phyloP scores from a whole-genome alignment of 768 basidiomycete genomes.

The Rhodotorula paludigena region DNA sequence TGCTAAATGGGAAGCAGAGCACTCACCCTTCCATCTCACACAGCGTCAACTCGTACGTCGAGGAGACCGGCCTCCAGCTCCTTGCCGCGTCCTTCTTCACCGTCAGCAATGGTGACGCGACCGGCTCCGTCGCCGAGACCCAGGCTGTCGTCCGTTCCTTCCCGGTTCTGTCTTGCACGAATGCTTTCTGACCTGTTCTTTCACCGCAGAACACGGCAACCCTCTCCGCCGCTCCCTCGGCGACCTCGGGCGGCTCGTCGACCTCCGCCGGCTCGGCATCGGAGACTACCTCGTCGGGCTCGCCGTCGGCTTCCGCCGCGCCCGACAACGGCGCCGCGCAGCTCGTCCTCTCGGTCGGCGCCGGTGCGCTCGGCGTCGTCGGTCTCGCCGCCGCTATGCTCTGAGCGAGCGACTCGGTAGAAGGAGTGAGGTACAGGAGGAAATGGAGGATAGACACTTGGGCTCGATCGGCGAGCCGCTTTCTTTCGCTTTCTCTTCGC shows the following conservation, averaged over 20 bases:
- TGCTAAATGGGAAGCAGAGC: not conserved
- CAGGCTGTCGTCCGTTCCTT: conserved; percentile 18
- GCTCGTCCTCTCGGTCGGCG: conserved; percentile 7
- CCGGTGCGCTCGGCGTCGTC: conserved; percentile 13
- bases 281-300: not conserved
- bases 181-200: not conserved
- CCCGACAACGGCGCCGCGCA: not conserved
- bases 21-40: not conserved
- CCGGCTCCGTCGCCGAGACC: conserved; percentile 32
- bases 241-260: not conserved
- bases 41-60: conserved; percentile 26
- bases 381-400: conserved; percentile 3
- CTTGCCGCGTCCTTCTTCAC: conserved; percentile 38
- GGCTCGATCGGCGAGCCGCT: no score
- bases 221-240: conserved; percentile 2
- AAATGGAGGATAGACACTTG: not conserved
- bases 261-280: not conserved
- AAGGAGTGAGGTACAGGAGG: not conserved
- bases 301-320: not conserved
- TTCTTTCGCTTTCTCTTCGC: no score
- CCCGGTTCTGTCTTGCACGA: not conserved
- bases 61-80: conserved; percentile 27
- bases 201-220: conserved; percentile 31
- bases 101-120: conserved; percentile 25
- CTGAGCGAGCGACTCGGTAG: not conserved